Percentiles rank a stretch among this genome's conserved stretches.
Conservation (phyloP, 1,139 yeast genomes). For the Kodamaea suecica region DNA sequence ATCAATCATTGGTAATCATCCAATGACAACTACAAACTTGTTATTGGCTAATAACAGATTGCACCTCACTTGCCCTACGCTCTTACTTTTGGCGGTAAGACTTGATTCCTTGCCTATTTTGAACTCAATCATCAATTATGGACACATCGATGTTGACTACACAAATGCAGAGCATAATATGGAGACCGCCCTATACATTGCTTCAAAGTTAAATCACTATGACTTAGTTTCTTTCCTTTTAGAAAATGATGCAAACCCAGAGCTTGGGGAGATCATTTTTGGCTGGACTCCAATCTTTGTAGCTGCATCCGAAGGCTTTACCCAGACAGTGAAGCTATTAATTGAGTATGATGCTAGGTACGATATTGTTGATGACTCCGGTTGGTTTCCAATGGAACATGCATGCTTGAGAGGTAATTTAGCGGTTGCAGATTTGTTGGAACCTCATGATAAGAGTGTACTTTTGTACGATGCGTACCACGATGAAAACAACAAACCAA, state of each 20-base stretch:
- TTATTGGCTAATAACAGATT: conserved; percentile 40
- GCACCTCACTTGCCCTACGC: conserved; percentile 42
- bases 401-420: conserved; percentile 90
- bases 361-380: conserved; percentile 71
- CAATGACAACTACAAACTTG: conserved; percentile 65
- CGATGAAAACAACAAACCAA: conserved; percentile 35
- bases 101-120: conserved; percentile 60
- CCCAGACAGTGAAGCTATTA: conserved; percentile 54
- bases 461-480: conserved; percentile 40
- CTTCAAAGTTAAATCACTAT: conserved; percentile 60
- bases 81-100: conserved; percentile 69
- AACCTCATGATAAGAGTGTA: conserved; percentile 39
- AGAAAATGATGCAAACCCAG: conserved; percentile 63
- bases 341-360: conserved; percentile 52
- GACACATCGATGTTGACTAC: conserved; percentile 64
- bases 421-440: conserved; percentile 58
- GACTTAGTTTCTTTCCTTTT: conserved; percentile 58
- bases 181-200: conserved; percentile 82
- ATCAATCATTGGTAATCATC: conserved; percentile 81
- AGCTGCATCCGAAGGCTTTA: conserved; percentile 84
- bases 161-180: conserved; percentile 56
- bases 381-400: conserved; percentile 97
- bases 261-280: conserved; percentile 71
- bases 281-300: conserved; percentile 96
- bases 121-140: conserved; percentile 49